Percentiles rank a stretch among this genome's conserved stretches.
Conservation (phyloP, 2,329 filamentous ascomycete species). For the Fusarium torulosum region DNA sequence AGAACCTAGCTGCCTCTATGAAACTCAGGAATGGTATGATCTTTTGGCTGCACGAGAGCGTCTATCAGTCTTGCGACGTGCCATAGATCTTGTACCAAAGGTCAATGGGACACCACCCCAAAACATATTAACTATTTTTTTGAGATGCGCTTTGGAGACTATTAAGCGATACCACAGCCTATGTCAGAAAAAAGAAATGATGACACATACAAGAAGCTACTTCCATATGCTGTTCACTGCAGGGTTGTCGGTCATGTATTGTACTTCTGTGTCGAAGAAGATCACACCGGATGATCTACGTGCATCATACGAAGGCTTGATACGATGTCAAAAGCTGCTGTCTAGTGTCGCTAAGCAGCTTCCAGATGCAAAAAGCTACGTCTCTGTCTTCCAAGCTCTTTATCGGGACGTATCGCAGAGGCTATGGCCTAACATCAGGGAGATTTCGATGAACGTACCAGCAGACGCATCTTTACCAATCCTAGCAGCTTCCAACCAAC, state of each 20-base stretch:
- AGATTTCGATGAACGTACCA: accelerated
- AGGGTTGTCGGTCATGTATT: constrained; percentile 55
- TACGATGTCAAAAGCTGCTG: constrained; percentile 1
- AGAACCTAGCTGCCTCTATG: constrained; percentile 56
- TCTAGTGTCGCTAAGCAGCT: constrained; percentile 18
- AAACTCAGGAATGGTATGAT: constrained; percentile 60
- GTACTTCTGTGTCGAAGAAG: constrained; percentile 36
- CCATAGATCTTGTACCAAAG: constrained; percentile 56
- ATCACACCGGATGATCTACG: constrained; percentile 11
- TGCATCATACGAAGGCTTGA: background rate
- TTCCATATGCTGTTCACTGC: constrained; percentile 63
- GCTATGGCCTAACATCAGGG: background rate
- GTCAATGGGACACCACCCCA: constrained; percentile 50
- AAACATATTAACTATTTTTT: constrained; percentile 51
- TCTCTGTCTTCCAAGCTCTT: constrained; percentile 38
- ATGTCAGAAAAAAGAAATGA: constrained; percentile 49
- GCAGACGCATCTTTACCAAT: background rate
- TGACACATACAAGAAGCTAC: constrained; percentile 61
- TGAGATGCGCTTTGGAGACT: constrained; percentile 53
- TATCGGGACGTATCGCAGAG: constrained; percentile 20
- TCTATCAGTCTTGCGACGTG: constrained; percentile 56
- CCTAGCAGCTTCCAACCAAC: background rate
- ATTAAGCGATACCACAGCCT: constrained; percentile 56
- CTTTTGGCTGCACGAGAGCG: constrained; percentile 57
- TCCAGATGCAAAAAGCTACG: constrained; percentile 35